Evolutionary conservation across 2,329 filamentous ascomycete species (phyloP), one percentile per base, ranked within the genome.

Genomic region (Lasiodiplodia theobromae): DNA sequence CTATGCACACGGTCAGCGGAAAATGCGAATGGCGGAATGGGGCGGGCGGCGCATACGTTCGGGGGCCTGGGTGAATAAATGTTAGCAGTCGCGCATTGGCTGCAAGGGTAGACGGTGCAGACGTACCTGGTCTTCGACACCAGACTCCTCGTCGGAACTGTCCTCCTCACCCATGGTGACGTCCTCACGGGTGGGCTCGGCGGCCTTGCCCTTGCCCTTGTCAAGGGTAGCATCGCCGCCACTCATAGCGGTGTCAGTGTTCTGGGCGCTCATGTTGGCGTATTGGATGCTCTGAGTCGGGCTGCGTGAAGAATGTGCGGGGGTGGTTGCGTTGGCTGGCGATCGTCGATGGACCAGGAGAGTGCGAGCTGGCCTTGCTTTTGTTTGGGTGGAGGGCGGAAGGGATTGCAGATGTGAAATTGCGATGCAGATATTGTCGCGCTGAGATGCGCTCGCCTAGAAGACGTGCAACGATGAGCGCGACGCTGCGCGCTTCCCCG

Each of bases 121-220:
- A 83, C 87, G 74, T 80, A 87, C 88, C 73, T 87, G 82, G 25
- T 84, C 83, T 68, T 86, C 87, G 23, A 85, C 86, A 52, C 86
- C 88, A 62, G 91, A 91, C 51, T 94, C 92, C 18, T 91, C 89
- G 58, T 88, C 88, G 66, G 84, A 87, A 73, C 83, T 84, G 37
- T 92, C 91, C 1, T 93, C 79, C 74, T 93, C 91, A 54, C 91
- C 91, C 87, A 93, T 92, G 77, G 86, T 86, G 76, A 88, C 82
- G 74, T 91, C 88, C 72, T 89, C 83, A 52, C 37, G 58, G 49
- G 80, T 81, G 67, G 80, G 80, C 66, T 88, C 87, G 51, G 83
- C 78, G 51, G 88, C 90, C 86, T 97, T 97, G 84, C 93, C 93
- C 86, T 97, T 97, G 82, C 92, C 93, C 87, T 97, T 97, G 80